Base-by-base conservation (phyloP, 1,284 basidiomycete species). In the Somion occarium region DNA sequence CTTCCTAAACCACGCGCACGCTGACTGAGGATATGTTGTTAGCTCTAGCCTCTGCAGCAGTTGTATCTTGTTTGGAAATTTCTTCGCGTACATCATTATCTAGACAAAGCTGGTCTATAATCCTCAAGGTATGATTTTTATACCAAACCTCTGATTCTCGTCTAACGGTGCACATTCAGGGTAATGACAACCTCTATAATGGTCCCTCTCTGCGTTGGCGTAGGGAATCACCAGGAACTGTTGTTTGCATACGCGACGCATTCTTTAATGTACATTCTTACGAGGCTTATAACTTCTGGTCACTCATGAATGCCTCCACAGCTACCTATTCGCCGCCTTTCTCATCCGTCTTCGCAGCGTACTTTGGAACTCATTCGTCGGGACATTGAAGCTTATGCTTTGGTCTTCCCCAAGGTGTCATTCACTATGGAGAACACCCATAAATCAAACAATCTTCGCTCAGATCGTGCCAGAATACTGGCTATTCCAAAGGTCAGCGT, bases 31-130 rank as follows among this genome's bases (percentile, higher is more conserved):
- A 34, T 27, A 23, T 18, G 5, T 39, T 1, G 3, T 13, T n/a
- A 92, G 91, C 92, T 4, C 68, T 95, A 42, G 85, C 89, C n/a
- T 93, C 91, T 38, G 83, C 86, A 48, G 85, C 86, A 25, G 83
- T 91, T 61, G 71, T 85, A 25, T 82, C 72, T 30, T 91, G 82
- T 58, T 61, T 92, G 45, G 90, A 93, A 65, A 84, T 96, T 46
- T 82, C 82, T 24, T 91, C 91, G 2, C 78, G 88, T 5, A 83
- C 85, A 0, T 55, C 67, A 5, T 69, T 67, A 26, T 81, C 81
- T 1, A 69, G 73, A 18, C 76, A 85, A 54, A 83, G 79, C 2
- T 85, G 81, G 80, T 80, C 87, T 23, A 72, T 90, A 23, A 86
- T 93, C 27, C 63, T 87, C 50, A 92, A 91, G 76, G 91, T 88